Conservation (phyloP, 257 asterid species). For the Nicotiana otophora region DNA sequence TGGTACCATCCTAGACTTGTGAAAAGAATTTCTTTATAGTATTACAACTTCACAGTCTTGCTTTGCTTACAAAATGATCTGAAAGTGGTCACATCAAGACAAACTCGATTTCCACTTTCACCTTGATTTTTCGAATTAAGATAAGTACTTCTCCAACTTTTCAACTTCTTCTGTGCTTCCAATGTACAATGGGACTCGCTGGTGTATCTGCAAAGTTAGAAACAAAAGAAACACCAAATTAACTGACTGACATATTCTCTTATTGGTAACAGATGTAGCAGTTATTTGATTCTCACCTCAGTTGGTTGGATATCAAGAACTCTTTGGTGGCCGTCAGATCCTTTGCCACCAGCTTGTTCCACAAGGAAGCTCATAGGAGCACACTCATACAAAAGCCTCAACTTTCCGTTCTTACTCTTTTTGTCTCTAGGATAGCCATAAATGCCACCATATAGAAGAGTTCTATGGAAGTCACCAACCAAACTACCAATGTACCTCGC, state of each 20-base stretch:
- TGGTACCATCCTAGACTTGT: background rate
- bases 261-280: background rate
- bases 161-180: conserved; percentile 91
- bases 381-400: conserved; percentile 90
- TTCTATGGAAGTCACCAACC: conserved; percentile 91
- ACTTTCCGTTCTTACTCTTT: conserved; percentile 86
- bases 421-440: conserved; percentile 78
- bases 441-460: conserved; percentile 79
- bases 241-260: background rate
- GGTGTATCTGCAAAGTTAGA: conserved; percentile 58
- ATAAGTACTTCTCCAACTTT: conserved; percentile 76
- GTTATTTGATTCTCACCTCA: conserved; percentile 59
- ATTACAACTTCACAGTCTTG: background rate
- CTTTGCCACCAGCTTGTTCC: conserved; percentile 97
- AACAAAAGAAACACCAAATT: background rate
- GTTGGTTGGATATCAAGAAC: conserved; percentile 81
- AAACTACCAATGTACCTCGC: conserved; percentile 81
- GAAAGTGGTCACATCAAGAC: conserved; percentile 3
- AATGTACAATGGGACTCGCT: conserved; percentile 77
- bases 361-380: conserved; percentile 96
- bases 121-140: conserved; percentile 24
- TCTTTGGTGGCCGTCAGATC: conserved; percentile 71
- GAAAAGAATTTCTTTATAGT: background rate
- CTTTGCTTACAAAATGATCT: conserved; percentile 1
- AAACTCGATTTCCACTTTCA: background rate